phyloP scores from a whole-genome alignment of 495 filamentous ascomycete species.

The Jackrogersella multiformis region DNA sequence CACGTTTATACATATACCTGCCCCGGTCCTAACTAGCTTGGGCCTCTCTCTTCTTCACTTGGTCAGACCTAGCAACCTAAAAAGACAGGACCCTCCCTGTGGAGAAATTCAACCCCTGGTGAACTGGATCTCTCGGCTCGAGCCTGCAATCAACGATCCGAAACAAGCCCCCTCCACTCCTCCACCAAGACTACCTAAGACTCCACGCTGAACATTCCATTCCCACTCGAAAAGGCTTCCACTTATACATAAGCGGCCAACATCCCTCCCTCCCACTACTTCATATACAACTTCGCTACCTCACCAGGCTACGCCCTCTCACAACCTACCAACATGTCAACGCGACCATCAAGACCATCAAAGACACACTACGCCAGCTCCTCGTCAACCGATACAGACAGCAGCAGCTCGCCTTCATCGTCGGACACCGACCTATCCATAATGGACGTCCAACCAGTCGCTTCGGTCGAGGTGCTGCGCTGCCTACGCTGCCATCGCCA shows the following conservation, averaged over 20 bases:
- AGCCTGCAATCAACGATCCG: constrained; percentile 37
- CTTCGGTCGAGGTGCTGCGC: constrained; percentile 61
- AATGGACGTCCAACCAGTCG: constrained; percentile 57
- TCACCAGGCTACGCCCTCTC: constrained; percentile 16
- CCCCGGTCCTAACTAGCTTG: constrained; percentile 16
- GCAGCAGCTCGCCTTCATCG: constrained; percentile 51
- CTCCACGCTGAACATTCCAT: constrained; percentile 32
- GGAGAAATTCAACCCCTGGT: constrained; percentile 26
- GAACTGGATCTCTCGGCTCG: constrained; percentile 37
- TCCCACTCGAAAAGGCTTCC: constrained; percentile 28
- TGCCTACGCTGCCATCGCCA: constrained; percentile 65
- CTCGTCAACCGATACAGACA: constrained; percentile 47
- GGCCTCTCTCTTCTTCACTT: constrained; percentile 20
- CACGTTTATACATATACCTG: constrained; percentile 25
- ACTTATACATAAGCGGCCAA: constrained; percentile 32
- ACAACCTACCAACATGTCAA: constrained; percentile 47
- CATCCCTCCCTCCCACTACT: constrained; percentile 21
- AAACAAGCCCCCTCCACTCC: constrained; percentile 39
- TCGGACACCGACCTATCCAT: constrained; percentile 55
- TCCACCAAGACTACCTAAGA: constrained; percentile 1
- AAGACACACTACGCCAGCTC: constrained; percentile 53
- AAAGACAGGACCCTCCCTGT: constrained; percentile 31
- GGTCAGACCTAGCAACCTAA: constrained; percentile 35
- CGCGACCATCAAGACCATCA: constrained; percentile 47
- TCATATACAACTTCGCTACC: no score